These are phyloP conservation scores for Fusarium sp. DNA, from an alignment of 2,329 filamentous ascomycete genomes.

Conservation along the genomic window DNA sequence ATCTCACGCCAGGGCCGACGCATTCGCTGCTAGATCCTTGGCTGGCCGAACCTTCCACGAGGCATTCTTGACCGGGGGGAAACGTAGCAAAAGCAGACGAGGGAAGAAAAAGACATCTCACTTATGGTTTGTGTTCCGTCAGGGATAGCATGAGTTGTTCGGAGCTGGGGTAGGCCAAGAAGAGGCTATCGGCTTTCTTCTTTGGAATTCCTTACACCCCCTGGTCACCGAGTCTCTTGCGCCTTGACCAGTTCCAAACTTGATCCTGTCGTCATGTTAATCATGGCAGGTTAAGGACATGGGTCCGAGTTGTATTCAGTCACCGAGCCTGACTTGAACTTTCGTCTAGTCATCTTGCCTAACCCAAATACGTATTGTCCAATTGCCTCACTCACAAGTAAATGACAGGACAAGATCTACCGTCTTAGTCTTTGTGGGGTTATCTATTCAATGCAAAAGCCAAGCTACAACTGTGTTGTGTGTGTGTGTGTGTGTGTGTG, in stretches of 20 bases:
- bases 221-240: not conserved
- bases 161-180: conserved; percentile 1
- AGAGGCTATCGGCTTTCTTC: not conserved
- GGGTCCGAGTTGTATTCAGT: not conserved
- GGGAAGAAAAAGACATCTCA: conserved; percentile 1
- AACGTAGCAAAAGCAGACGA: not conserved
- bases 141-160: not conserved
- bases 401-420: not conserved
- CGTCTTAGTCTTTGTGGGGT: not conserved
- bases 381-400: not conserved
- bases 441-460: not conserved
- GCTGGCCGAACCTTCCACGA: conserved; percentile 24
- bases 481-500: not conserved
- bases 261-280: conserved; percentile 3
- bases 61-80: not conserved
- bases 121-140: not conserved
- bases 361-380: not conserved
- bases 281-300: not conserved
- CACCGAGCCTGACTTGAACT: not conserved
- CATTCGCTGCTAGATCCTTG: conserved; percentile 8
- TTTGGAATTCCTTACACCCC: not conserved
- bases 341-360: not conserved
- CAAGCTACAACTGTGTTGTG: not conserved
- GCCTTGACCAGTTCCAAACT: not conserved
- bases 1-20: conserved; percentile 13